phyloP scores from a whole-genome alignment of 2,329 filamentous ascomycete species.

The Fusarium sublunatum region DNA sequence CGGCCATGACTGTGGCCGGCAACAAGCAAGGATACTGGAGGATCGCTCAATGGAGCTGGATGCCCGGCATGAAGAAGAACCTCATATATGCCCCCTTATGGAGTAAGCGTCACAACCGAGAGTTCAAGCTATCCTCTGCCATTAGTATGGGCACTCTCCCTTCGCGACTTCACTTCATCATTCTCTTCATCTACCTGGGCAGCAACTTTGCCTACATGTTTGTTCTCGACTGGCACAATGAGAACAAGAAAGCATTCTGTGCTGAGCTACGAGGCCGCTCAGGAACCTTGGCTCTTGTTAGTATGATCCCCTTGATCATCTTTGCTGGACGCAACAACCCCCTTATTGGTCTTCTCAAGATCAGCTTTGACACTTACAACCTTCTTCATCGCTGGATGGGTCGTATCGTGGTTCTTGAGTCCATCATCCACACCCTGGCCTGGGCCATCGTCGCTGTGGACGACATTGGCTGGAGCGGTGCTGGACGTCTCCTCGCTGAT shows the following conservation, averaged over 20 bases:
- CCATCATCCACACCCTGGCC: conserved; percentile 74
- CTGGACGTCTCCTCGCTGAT: conserved; percentile 64
- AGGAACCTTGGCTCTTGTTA: conserved; percentile 85
- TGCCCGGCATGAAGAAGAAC: conserved; percentile 71
- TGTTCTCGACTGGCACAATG: conserved; percentile 67
- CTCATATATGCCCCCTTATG: conserved; percentile 70
- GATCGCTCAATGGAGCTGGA: conserved; percentile 67
- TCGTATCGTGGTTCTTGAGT: conserved; percentile 76
- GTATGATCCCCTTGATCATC: conserved; percentile 91
- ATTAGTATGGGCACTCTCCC: conserved; percentile 72
- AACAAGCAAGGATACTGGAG: conserved; percentile 70
- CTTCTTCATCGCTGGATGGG: conserved; percentile 78
- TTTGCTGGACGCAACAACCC: conserved; percentile 94
- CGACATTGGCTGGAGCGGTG: conserved; percentile 70
- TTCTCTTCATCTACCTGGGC: conserved; percentile 66
- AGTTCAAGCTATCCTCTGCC: conserved; percentile 70
- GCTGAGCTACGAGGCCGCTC: conserved; percentile 88
- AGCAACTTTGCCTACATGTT: conserved; percentile 74
- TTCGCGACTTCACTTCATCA: conserved; percentile 69
- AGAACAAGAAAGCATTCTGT: conserved; percentile 71
- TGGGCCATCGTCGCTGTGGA: conserved; percentile 80
- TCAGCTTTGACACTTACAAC: conserved; percentile 98
- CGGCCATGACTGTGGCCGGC: conserved; percentile 65
- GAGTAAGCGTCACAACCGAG: conserved; percentile 74
- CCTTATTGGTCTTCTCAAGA: conserved; percentile 80